phyloP scores from a whole-genome alignment of 2,329 filamentous ascomycete genomes.

The Penicillium aurantiogriseum region DNA sequence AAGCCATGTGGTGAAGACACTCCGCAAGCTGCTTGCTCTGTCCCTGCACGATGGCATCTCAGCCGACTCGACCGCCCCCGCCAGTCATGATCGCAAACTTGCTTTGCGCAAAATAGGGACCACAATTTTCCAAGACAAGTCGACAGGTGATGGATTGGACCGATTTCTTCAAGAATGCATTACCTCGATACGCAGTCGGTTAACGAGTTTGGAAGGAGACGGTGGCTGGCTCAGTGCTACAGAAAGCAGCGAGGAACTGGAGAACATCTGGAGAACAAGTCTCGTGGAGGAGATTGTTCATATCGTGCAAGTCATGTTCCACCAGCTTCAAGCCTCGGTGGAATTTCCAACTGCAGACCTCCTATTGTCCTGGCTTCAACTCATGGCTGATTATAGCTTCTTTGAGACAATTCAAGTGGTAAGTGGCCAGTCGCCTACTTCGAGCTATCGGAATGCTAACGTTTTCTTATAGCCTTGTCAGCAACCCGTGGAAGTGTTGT shows the following conservation, averaged over 20 bases:
- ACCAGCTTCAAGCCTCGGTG: slow-evolving; percentile 61
- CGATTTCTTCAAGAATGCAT: slow-evolving; percentile 37
- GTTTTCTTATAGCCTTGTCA: slow-evolving; percentile 36
- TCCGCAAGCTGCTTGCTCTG: slow-evolving; percentile 49
- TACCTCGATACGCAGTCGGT: slow-evolving; percentile 33
- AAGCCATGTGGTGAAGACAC: slow-evolving; percentile 64
- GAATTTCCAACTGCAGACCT: slow-evolving; percentile 58
- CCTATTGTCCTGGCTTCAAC: slow-evolving; percentile 70
- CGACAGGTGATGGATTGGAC: slow-evolving; percentile 25
- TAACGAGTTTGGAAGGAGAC: slow-evolving; percentile 34
- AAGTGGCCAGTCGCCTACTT: slow-evolving; percentile 33
- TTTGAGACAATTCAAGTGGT: slow-evolving; percentile 63
- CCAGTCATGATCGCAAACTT: slow-evolving; percentile 12
- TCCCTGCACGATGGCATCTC: slow-evolving; percentile 29
- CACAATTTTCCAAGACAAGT: slow-evolving; percentile 32
- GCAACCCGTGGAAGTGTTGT: slow-evolving; percentile 38
- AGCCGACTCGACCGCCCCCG: slow-evolving; percentile 11
- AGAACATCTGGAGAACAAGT: slow-evolving; percentile 62
- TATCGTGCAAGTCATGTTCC: slow-evolving; percentile 69
- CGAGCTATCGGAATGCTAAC: slow-evolving; percentile 13
- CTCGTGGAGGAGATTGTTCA: slow-evolving; percentile 70
- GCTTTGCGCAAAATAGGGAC: slow-evolving; percentile 31
- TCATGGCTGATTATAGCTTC: slow-evolving; percentile 68
- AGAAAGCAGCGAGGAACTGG: slow-evolving; percentile 55
- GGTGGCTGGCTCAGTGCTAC: slow-evolving; percentile 49